phyloP scores from a whole-genome alignment of 1,139 yeast genomes.

The Yamadazyma siamensis region DNA sequence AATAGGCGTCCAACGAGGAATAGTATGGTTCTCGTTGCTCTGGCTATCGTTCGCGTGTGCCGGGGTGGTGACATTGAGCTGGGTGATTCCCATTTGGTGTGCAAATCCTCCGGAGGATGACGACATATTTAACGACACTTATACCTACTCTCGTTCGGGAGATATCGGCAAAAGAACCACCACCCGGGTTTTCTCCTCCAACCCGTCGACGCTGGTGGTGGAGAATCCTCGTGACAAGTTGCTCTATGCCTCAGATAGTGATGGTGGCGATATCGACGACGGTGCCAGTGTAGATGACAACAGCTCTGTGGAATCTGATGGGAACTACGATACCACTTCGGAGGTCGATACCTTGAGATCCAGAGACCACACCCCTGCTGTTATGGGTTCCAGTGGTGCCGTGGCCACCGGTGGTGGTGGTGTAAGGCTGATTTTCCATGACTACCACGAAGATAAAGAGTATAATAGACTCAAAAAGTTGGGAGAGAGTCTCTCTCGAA shows the following conservation, averaged over 20 bases:
- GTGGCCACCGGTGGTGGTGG: no score
- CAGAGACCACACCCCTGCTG: no score
- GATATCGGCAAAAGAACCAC: conserved; percentile 9
- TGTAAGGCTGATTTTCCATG: conserved; percentile 5
- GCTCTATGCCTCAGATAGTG: conserved; percentile 10
- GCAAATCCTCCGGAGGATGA: conserved; percentile 35
- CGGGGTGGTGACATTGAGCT: conserved; percentile 25
- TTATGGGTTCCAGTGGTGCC: no score
- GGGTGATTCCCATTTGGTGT: conserved; percentile 46
- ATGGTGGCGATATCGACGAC: conserved; percentile 3
- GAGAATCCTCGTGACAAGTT: conserved; percentile 10
- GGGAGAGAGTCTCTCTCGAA: conserved; percentile 30
- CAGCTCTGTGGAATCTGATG: background rate
- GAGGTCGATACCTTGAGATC: background rate
- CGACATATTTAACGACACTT: conserved; percentile 14
- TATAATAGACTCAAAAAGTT: conserved; percentile 22
- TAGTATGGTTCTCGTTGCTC: conserved; percentile 36
- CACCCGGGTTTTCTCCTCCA: conserved; percentile 1
- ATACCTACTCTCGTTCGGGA: conserved; percentile 13
- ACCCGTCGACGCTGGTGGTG: background rate
- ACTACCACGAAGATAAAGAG: conserved; percentile 20
- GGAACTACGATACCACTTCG: background rate
- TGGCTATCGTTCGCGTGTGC: conserved; percentile 32
- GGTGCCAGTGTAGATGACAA: conserved; percentile 2
- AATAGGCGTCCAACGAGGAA: conserved; percentile 37